A percentile compares a stretch with the other conserved stretches of the same genome.
These are phyloP conservation scores for Dentipellis sp. DNA, from an alignment of 768 basidiomycete genomes.

Conservation along the genomic window DNA sequence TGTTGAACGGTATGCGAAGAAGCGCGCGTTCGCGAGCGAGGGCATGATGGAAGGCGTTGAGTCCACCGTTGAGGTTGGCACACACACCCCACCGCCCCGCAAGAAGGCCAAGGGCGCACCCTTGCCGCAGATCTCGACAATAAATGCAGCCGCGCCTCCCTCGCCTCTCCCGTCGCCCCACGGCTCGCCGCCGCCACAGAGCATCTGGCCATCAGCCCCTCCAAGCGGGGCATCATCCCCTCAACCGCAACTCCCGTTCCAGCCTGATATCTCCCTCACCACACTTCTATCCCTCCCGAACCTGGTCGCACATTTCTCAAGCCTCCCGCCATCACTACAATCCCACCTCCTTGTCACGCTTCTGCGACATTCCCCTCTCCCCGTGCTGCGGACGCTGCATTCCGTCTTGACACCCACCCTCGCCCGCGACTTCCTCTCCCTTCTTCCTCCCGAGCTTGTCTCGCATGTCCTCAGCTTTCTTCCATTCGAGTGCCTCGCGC, in stretches of 20 bases:
- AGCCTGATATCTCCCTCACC: conserved; percentile 74
- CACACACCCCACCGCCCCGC: conserved; percentile 45
- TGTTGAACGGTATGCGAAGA: conserved; percentile 68
- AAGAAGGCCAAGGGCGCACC: conserved; percentile 67
- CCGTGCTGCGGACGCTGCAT: conserved; percentile 84
- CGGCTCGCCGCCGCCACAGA: conserved; percentile 71
- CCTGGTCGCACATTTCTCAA: conserved; percentile 72
- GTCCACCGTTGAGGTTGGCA: conserved; percentile 37
- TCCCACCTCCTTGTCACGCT: conserved; percentile 91
- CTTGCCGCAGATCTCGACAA: conserved; percentile 49
- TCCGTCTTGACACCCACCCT: conserved; percentile 84
- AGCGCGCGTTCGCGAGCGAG: conserved; percentile 45
- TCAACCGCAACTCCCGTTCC: conserved; percentile 53
- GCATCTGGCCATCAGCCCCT: conserved; percentile 73
- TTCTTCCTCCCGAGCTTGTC: conserved; percentile 87
- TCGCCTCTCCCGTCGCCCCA: conserved; percentile 81
- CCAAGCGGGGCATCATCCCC: conserved; percentile 74
- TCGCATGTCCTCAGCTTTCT: conserved; percentile 83
- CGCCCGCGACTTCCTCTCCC: conserved; percentile 88
- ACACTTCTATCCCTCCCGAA: conserved; percentile 82
- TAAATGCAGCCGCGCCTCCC: conserved; percentile 69
- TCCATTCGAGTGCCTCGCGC: conserved; percentile 72
- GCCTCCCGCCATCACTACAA: conserved; percentile 74
- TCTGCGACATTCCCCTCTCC: conserved; percentile 82
- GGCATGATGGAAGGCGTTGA: conserved; percentile 72